phyloP scores from a whole-genome alignment of 129 eudicot genomes.

The Calendula officinalis region DNA sequence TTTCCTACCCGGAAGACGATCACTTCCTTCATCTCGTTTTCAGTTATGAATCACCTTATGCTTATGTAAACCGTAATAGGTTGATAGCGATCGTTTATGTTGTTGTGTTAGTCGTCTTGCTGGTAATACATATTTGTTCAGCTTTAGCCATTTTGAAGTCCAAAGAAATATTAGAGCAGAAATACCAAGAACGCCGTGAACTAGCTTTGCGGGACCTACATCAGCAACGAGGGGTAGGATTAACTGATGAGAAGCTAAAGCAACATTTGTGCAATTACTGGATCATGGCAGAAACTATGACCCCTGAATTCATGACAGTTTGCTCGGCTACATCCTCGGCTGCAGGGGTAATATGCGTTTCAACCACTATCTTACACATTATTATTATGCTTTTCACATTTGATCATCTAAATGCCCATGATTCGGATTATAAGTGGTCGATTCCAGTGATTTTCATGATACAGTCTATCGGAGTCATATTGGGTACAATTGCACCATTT shows the following conservation, averaged over 20 bases:
- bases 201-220: neutral
- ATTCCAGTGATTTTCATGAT: neutral
- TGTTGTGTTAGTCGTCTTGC: neutral
- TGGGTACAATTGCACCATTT: neutral
- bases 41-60: neutral
- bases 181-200: neutral
- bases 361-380: neutral
- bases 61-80: neutral
- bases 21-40: neutral
- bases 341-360: neutral
- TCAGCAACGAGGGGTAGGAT: neutral
- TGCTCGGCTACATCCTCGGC: neutral
- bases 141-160: neutral
- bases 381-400: no score
- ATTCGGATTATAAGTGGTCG: neutral
- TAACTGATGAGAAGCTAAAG: neutral
- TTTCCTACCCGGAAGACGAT: neutral
- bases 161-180: neutral
- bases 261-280: neutral
- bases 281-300: neutral
- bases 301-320: conserved; percentile 36
- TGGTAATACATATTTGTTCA: neutral
- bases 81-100: neutral
- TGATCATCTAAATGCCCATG: no score
- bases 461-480: neutral